A percentile compares a stretch with the other conserved stretches of the same genome.
Conservation (phyloP, 805 yeast genomes). For the Zygosaccharomyces lentus region DNA sequence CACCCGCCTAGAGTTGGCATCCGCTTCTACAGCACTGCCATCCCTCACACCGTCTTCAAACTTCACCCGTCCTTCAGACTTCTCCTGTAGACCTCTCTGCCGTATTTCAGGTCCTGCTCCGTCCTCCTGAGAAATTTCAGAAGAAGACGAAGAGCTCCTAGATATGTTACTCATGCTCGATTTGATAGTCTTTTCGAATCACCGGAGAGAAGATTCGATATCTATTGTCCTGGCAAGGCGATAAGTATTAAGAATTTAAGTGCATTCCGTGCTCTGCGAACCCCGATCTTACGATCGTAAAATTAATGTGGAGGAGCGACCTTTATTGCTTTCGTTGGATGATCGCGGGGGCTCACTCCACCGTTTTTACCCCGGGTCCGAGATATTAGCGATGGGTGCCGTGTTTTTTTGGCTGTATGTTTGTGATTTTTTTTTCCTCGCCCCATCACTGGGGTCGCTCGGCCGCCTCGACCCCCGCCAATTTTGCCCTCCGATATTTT, state of each 20-base stretch:
- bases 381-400: background rate
- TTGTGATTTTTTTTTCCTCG: background rate
- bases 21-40: background rate
- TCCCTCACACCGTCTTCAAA: conserved; percentile 9
- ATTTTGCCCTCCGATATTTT: background rate
- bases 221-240: background rate
- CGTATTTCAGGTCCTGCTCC: background rate
- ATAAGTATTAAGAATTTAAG: background rate
- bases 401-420: background rate
- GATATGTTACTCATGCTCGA: conserved; percentile 6
- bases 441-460: background rate
- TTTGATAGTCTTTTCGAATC: background rate
- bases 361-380: background rate
- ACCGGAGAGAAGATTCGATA: background rate
- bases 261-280: background rate
- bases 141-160: conserved; percentile 7
- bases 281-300: background rate
- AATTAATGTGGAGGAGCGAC: background rate
- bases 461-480: background rate
- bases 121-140: background rate
- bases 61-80: conserved; percentile 5
- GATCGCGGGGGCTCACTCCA: background rate
- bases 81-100: background rate
- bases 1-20: background rate
- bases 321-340: background rate